Evolutionary conservation across 192 early-diverging fungal species (phyloP).

Genomic region (Lobosporangium transversale): DNA sequence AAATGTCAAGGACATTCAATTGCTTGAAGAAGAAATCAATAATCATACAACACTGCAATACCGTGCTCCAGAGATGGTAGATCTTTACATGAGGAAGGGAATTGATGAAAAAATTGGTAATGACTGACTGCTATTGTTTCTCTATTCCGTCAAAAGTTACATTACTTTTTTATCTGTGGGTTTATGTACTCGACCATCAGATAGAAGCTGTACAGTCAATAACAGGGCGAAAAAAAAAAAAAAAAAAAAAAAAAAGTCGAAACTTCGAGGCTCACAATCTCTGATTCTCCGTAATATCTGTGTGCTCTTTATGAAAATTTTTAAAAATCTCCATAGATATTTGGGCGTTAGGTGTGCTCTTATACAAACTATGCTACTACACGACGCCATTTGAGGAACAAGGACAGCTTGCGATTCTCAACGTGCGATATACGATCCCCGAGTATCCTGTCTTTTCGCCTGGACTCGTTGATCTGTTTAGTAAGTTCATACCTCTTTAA

Average conservation of each 20-base stretch:
- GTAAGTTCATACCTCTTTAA: slow-evolving; percentile 37
- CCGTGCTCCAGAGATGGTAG: slow-evolving; percentile 94
- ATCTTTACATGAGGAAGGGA: slow-evolving; percentile 85
- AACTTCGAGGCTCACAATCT: too few relatives aligned
- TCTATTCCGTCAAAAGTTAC: too few relatives aligned
- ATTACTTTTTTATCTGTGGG: too few relatives aligned
- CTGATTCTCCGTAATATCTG: too few relatives aligned
- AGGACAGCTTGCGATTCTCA: slow-evolving; percentile 88
- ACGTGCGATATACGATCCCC: slow-evolving; percentile 86
- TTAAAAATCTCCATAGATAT: too few relatives aligned
- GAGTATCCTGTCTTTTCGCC: slow-evolving; percentile 72
- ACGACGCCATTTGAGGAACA: slow-evolving; percentile 95
- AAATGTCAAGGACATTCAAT: slow-evolving; percentile 73
- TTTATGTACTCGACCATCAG: background rate
- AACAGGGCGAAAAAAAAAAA: too few relatives aligned
- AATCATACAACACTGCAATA: slow-evolving; percentile 94
- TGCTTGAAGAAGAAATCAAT: slow-evolving; percentile 90
- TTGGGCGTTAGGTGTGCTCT: slow-evolving; percentile 90
- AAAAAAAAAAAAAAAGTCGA: too few relatives aligned
- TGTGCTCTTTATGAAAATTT: too few relatives aligned
- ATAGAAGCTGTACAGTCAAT: too few relatives aligned
- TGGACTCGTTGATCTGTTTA: slow-evolving; percentile 65
- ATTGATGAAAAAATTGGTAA: slow-evolving; percentile 84
- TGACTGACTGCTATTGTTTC: too few relatives aligned
- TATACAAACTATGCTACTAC: slow-evolving; percentile 97